Base-by-base conservation (phyloP, 495 filamentous ascomycete species). In the Xylaria acuta region DNA sequence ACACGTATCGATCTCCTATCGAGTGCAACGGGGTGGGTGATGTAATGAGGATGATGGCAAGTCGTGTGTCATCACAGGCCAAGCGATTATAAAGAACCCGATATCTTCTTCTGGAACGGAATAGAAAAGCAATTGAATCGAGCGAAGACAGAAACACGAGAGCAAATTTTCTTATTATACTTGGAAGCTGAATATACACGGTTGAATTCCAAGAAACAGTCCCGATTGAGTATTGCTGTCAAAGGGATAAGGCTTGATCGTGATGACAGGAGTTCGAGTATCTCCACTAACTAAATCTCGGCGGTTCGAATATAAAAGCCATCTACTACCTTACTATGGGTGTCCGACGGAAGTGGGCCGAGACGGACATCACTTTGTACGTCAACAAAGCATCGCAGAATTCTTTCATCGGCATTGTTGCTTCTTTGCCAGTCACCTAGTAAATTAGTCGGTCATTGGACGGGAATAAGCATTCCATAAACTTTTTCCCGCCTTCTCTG, bases 51-150 rank as follows among this genome's bases (percentile, higher is more conserved):
- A 45, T 25, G 67, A 36, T 56, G 54, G 38, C 38, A 30, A 30
- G 38, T n/a, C 41, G 56, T 6, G 56, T 70, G 22, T 70, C 67
- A 70, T 70, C 56, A 70, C 58, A 70, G 25, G 41, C 67, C 22
- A 69, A 41, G 27, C 2, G 27, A 16, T 22, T 22, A 11, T 60
- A 20, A 49, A 22, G 32, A n/a, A 20, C 20, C 4, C 34, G 27
- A 49, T 70, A 40, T 60, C 54, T 41, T 38, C 30, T 22, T 47
- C 27, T 60, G 14, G 20, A 47, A 59, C 1, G 40, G 18, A 40
- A 53, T 5, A 40, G 16, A 32, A 41, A 36, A 64, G 59, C 2
- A 56, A 34, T 53, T 11, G 30, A 43, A 25, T 56, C 8, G 36
- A 45, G 14, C 4, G 25, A 40, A 25, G 38, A 59, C 16, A 67